Percentiles rank a stretch among this genome's conserved stretches.
Conservation (phyloP, 2,329 filamentous ascomycete species). For the Elsinoe ampelina region DNA sequence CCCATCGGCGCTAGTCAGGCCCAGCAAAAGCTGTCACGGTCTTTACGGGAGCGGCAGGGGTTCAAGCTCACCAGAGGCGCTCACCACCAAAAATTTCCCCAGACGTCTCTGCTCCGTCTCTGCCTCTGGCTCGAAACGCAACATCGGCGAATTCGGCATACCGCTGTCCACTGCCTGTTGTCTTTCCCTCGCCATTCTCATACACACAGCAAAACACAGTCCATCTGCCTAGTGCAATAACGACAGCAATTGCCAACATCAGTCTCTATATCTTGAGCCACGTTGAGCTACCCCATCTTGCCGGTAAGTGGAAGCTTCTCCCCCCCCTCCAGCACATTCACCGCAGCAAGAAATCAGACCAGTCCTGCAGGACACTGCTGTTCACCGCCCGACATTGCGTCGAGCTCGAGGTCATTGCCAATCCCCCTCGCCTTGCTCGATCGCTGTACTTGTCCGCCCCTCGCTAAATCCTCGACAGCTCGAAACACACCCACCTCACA, state of each 20-base stretch:
- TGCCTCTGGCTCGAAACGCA: not conserved
- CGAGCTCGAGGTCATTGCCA: not conserved
- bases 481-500: conserved; percentile 4
- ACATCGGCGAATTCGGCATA: conserved; percentile 11
- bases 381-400: not conserved
- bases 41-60: not conserved
- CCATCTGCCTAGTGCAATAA: not conserved
- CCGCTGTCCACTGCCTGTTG: conserved; percentile 6
- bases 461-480: not conserved
- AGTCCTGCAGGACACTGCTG: not conserved
- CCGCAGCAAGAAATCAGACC: conserved; percentile 3
- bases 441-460: conserved; percentile 4
- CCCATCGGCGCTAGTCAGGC: conserved; percentile 11
- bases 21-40: conserved; percentile 4
- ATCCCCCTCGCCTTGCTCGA: conserved; percentile 1
- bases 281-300: not conserved
- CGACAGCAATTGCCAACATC: not conserved
- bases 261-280: not conserved
- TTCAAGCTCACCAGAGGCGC: conserved; percentile 1
- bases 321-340: not conserved
- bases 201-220: not conserved
- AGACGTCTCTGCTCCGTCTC: not conserved
- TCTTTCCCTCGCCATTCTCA: not conserved
- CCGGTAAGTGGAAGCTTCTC: not conserved
- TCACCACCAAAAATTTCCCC: conserved; percentile 13